Percentiles rank a stretch among this genome's conserved stretches.
Conservation (phyloP, 106 monocot genomes). For the Dendrobium officinale region DNA sequence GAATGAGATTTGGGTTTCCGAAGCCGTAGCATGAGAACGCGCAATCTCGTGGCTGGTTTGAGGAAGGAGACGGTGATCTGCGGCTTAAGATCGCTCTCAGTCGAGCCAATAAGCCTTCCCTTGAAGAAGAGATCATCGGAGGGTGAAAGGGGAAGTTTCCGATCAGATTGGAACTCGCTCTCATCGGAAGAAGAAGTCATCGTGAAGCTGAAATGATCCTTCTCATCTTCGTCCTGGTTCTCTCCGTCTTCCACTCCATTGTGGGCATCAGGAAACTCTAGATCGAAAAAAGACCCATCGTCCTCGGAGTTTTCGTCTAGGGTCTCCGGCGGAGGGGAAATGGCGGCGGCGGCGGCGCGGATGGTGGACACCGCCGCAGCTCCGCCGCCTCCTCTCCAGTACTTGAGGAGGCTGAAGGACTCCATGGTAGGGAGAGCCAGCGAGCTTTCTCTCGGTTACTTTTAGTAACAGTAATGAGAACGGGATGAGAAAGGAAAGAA, state of each 20-base stretch:
- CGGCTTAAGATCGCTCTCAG: constrained; percentile 1
- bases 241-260: neutral
- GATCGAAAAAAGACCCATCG: constrained; percentile 66
- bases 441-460: neutral
- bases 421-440: constrained; percentile 47
- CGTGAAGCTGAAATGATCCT: constrained; percentile 17
- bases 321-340: neutral
- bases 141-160: no score
- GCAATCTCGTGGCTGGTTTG: constrained; percentile 63
- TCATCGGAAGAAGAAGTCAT: neutral
- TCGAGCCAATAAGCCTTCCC: no score
- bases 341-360: neutral
- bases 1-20: constrained; percentile 25
- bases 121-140: no score
- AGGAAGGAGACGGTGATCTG: constrained; percentile 37
- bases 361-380: no score
- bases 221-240: constrained; percentile 5
- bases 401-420: constrained; percentile 29
- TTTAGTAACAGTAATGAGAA: neutral
- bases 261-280: constrained; percentile 35
- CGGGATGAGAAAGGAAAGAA: neutral
- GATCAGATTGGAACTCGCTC: no score
- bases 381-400: no score
- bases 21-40: constrained; percentile 44
- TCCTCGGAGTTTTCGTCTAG: constrained; percentile 12